Conservation (phyloP, 208 protist species). For the Crithidia fasciculata region DNA sequence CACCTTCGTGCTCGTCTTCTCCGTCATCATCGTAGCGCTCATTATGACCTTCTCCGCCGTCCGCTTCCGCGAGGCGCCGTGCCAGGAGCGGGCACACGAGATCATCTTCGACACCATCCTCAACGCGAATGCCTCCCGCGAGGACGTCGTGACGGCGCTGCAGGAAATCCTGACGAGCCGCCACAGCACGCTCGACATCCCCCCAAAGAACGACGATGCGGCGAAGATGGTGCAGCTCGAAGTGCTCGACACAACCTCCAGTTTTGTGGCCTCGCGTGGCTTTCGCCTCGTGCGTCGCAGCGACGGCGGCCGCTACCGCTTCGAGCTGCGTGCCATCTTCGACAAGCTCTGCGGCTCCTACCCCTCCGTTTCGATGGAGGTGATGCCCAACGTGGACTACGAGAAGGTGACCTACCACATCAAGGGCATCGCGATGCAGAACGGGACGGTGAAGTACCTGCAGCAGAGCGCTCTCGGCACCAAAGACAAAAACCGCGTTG, state of each 20-base stretch:
- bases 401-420: slow-evolving; percentile 66
- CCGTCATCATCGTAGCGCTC: slow-evolving; percentile 61
- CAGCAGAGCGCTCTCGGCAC: slow-evolving; percentile 65
- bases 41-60: slow-evolving; percentile 68
- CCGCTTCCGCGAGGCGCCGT: slow-evolving; percentile 57
- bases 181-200: slow-evolving; percentile 25
- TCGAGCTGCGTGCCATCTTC: slow-evolving; percentile 67
- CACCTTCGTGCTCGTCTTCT: slow-evolving; percentile 79
- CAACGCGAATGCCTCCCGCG: slow-evolving; percentile 19
- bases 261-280: slow-evolving; percentile 41
- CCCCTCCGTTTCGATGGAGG: slow-evolving; percentile 74
- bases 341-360: slow-evolving; percentile 55
- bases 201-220: slow-evolving; percentile 23
- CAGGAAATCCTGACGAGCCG: slow-evolving; percentile 34
- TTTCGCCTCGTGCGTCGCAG: slow-evolving; percentile 64
- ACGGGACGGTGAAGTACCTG: slow-evolving; percentile 52
- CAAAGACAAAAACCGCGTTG: slow-evolving; percentile 61
- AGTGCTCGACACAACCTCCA: slow-evolving; percentile 59
- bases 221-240: slow-evolving; percentile 41
- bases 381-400: slow-evolving; percentile 84
- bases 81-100: slow-evolving; percentile 73
- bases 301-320: slow-evolving; percentile 38
- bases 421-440: slow-evolving; percentile 40
- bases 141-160: slow-evolving; percentile 36
- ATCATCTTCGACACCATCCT: slow-evolving; percentile 48